Base-by-base conservation (phyloP, 2,329 filamentous ascomycete species). In the Fusarium udum region DNA sequence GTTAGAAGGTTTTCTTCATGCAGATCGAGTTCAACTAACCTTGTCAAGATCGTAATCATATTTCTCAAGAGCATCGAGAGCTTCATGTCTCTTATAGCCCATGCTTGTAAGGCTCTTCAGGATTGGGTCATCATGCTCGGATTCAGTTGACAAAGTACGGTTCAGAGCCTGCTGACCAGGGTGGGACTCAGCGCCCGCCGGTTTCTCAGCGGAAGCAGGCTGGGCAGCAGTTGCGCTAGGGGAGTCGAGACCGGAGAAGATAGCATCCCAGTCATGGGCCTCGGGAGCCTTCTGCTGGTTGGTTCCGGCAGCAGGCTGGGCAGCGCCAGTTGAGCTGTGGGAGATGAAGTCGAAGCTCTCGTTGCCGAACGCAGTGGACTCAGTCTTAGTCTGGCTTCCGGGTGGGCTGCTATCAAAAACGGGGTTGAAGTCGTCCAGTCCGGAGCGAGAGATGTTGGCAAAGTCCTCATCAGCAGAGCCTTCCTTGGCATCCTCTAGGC, bases 31-130 rank as follows among this genome's bases (percentile, higher is more conserved):
- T 15, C 42, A 22, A 55, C 91, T 84, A 84, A 97, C 95, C 90
- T 93, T 94, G 83, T 97, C 95, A 80, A 98, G 88, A 82, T 98
- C 96, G 83, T 98, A 98, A 84, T 98, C 95, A 81, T 93, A 97
- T 82, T 95, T 95, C 86, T 98, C 95, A 80, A 98, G 84, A 31
- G 96, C 95, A 56, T 87, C 86, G 40, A 98, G 84, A 22, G 94
- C 93, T 57, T 93, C 91, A 13, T 87, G 85, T 36, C 95, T 88
- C 9, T 90, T 84, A 80, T 97, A 98, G 1, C 95, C 95, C 95
- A 98, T 97, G 15, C 90, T 88, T 3, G 94, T 97, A 79, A 98
- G 82, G 76, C 95, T 92, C 86, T 97, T 97, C 75, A 98, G 84
- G 64, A 97, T 95, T 14, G 94, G 93, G 79, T 98, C 95, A 79